Base-by-base conservation (phyloP, 2,329 filamentous ascomycete genomes). In the Calcarisporium arbuscula region DNA sequence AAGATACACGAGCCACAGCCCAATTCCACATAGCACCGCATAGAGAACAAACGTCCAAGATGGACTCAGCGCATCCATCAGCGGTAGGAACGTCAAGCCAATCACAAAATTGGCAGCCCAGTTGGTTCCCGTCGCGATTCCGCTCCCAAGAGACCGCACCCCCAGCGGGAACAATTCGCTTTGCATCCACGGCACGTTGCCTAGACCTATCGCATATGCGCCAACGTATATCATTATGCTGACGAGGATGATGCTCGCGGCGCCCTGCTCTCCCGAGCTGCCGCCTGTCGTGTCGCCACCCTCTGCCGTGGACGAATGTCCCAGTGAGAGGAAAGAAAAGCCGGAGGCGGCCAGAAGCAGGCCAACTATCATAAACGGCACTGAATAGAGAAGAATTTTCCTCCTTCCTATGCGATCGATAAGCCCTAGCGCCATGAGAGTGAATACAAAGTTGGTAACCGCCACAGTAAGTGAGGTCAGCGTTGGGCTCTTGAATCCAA, bases 141-240 rank as follows among this genome's bases (percentile, higher is more conserved):
- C 80, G 38, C 80, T 85, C 19, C 85, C 85, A 2, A 86, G 60
- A 5, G 80, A 80, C 31, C 85, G 77, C 29, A 88, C 83, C 19
- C 72, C 70, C 30, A 89, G 67, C 1, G 88, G 84, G 53, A 95
- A 95, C 20, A 95, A 73, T 62, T 96, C 90, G 47, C 82, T 86
- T 62, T 95, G 89, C 71, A 95, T 90, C 90, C 90, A 96, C 1
- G 90, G 89, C 4, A 96, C 87, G 49, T 88, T 94, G 8, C 90
- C 90, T 3, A 96, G 70, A 3, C 90, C 90, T 2, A 89, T 68
- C 2, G 90, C 90, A 54, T 94, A 96, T 1, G 82, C 72, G 8
- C 85, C 82, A 3, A 94, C 88, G 57, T 94, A 95, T 7, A 87
- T 47, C 57, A 88, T 82, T 56, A 95, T 81, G 44, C 82, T 82